Base-by-base conservation (phyloP, 1,139 yeast genomes). In the Hyphopichia khmerensis region DNA sequence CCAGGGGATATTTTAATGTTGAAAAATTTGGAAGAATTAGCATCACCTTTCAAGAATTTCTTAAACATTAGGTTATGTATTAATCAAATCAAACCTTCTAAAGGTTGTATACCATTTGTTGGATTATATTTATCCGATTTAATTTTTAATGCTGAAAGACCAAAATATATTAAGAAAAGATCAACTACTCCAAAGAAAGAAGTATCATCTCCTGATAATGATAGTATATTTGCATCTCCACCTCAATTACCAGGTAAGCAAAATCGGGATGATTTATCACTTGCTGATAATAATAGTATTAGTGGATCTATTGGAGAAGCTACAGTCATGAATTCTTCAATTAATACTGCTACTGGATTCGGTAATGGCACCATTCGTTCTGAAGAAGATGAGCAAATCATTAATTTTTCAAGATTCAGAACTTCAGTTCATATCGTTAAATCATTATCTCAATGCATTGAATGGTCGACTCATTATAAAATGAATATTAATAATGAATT, bases 91-190 rank as follows among this genome's bases (percentile, higher is more conserved):
- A 79, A 78, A 43, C 89, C 90, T 13, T 76, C 87, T 1, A 75
- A 71, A 45, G 98, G 98, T 1, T 84, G 96, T 53, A 82, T 91
- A 40, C 98, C 98, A 21, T 91, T 90, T 60, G 80, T 91, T 41
- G 96, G 96, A 2, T 72, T 93, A 35, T 90, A 88, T 55, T 63
- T 93, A 40, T 84, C 91, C 2, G 98, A 93, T 60, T 72, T 91
- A 55, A 82, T 88, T 1, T 80, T 84, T 58, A 89, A 89, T 59
- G 82, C 90, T 4, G 95, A 88, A 55, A 74, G 90, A 49, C 79
- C 81, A 3, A 71, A 74, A 15, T 67, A 71, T 40, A 60, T 72
- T 37, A 67, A 62, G 43, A 42, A 51, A 27, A 48, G 44, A 31
- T 37, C 31, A 5, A 17, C 31, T 16, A 11, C 23, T 3, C 33